phyloP scores from a whole-genome alignment of 2,329 filamentous ascomycete genomes.

The Fusarium sp. region DNA sequence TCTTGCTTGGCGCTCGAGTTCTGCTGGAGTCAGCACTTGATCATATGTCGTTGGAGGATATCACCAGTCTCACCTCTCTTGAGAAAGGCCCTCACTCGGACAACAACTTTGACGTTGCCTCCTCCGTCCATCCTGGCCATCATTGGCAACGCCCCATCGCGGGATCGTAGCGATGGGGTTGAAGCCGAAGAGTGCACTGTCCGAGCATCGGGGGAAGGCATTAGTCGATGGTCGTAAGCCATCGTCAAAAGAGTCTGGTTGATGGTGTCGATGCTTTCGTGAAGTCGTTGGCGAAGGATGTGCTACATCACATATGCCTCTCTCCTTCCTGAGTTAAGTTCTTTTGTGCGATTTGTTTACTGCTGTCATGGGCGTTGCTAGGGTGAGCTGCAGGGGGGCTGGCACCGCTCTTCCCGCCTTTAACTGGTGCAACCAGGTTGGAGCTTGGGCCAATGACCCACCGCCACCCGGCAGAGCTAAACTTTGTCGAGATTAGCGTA shows the following conservation, averaged over 20 bases:
- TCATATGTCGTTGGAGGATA: conserved; percentile 14
- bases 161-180: conserved; percentile 77
- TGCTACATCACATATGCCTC: conserved; percentile 47
- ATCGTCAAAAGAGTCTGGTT: conserved; percentile 53
- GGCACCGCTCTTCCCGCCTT: conserved; percentile 16
- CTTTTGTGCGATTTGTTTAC: conserved; percentile 47
- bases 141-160: conserved; percentile 69
- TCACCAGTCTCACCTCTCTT: conserved; percentile 67
- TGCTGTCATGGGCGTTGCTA: conserved; percentile 47
- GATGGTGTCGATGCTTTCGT: conserved; percentile 52
- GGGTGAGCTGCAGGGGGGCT: conserved; percentile 44
- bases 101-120: conserved; percentile 83
- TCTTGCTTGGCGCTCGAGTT: conserved; percentile 78
- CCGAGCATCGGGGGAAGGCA: conserved; percentile 52
- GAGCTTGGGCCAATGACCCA: conserved; percentile 34
- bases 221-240: conserved; percentile 55
- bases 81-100: conserved; percentile 80
- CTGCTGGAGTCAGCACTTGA: conserved; percentile 55
- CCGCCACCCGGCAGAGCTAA: conserved; percentile 5
- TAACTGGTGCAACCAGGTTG: conserved; percentile 19
- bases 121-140: conserved; percentile 66
- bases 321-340: neutral
- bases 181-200: conserved; percentile 72
- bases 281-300: conserved; percentile 53
- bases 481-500: neutral